These are phyloP conservation scores for Macrolepiota dolichaula DNA, from an alignment of 768 basidiomycete genomes.

Conservation along the genomic window DNA sequence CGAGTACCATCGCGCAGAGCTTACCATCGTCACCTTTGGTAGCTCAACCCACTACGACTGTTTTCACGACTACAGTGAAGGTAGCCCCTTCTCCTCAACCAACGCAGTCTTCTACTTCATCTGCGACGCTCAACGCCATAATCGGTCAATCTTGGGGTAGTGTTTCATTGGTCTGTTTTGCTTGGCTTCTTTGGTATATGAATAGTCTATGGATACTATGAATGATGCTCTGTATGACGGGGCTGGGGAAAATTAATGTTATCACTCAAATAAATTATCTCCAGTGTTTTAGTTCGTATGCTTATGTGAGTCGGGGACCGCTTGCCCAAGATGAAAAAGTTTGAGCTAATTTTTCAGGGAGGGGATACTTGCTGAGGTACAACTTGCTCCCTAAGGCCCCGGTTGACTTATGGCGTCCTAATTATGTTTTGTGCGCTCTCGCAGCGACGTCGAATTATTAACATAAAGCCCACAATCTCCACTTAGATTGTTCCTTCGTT, in stretches of 20 bases:
- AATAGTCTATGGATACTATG: not conserved
- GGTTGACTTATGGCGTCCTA: no score
- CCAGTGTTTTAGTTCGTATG: not conserved
- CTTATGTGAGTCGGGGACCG: not conserved
- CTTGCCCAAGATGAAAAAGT: no score
- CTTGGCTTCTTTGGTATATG: not conserved
- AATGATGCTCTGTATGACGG: no score
- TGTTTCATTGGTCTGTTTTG: not conserved
- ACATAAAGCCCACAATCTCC: no score
- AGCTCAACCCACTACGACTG: not conserved
- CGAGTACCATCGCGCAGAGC: not conserved
- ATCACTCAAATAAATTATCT: not conserved
- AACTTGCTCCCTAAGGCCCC: no score
- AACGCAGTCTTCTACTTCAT: not conserved
- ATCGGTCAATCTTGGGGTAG: not conserved
- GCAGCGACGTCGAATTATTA: no score
- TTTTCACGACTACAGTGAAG: not conserved
- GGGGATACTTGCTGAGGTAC: no score
- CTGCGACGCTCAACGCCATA: not conserved
- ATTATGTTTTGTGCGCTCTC: no score
- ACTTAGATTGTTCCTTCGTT: no score
- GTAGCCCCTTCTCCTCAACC: not conserved
- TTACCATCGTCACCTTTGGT: constrained; percentile 6
- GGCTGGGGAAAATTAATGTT: not conserved
- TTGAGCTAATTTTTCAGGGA: no score